phyloP scores from a whole-genome alignment of 2,329 filamentous ascomycete species.

The Colletotrichum siamense region DNA sequence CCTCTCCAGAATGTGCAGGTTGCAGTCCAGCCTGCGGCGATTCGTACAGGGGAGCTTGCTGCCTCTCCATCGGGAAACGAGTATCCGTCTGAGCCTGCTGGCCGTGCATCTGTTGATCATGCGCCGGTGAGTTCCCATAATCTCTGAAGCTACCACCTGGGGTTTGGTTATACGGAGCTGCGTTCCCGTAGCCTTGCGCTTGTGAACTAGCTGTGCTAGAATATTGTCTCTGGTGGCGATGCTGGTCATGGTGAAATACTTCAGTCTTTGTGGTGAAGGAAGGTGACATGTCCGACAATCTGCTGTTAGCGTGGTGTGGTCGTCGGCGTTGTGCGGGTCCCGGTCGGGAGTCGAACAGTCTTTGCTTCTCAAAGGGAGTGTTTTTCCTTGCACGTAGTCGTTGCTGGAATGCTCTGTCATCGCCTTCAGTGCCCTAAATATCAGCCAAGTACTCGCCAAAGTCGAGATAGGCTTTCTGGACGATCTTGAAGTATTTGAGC shows the following conservation, averaged over 20 bases:
- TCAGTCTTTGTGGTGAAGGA: neutral
- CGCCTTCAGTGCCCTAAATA: neutral
- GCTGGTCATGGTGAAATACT: rapidly evolving
- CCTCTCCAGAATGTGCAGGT: neutral
- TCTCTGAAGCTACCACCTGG: neutral
- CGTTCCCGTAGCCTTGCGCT: rapidly evolving
- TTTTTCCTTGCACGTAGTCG: neutral
- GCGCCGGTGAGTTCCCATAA: rapidly evolving
- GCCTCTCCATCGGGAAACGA: neutral
- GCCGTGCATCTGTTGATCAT: neutral
- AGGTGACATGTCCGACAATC: neutral
- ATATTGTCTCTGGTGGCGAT: neutral
- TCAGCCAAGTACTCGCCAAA: neutral
- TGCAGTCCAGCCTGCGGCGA: neutral
- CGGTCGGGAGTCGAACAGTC: rapidly evolving
- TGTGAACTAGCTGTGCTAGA: neutral
- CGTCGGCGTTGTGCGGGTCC: neutral
- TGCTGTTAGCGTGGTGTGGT: rapidly evolving
- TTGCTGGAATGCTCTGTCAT: neutral
- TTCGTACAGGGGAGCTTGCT: neutral
- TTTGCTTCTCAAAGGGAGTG: neutral
- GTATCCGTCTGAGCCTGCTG: neutral
- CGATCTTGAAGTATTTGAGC: neutral
- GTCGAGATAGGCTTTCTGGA: neutral
- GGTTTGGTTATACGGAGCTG: rapidly evolving